Conservation (phyloP, 164 flowering plant genomes). For the Echeveria elegans region DNA sequence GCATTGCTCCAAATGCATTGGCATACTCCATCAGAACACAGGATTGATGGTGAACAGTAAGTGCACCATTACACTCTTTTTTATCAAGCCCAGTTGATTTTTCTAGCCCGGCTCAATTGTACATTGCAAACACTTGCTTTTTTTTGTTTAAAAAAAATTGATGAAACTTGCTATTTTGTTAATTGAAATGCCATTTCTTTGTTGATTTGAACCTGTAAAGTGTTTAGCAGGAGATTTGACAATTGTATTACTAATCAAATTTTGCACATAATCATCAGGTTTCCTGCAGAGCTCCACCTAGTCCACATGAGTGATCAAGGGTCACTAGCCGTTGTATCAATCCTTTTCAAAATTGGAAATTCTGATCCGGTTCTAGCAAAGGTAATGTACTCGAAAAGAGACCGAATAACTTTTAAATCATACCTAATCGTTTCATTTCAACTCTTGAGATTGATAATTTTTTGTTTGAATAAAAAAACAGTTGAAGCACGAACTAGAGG, state of each 20-base stretch:
- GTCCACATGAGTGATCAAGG: conserved; percentile 37
- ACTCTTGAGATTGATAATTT: background rate
- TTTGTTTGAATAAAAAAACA: conserved; percentile 8
- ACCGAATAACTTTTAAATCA: background rate
- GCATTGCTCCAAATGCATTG: conserved; percentile 45
- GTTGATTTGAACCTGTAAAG: background rate
- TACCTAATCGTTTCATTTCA: background rate
- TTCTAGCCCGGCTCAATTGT: no score
- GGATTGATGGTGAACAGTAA: conserved; percentile 39
- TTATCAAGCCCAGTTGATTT: background rate
- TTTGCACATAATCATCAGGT: conserved; percentile 15
- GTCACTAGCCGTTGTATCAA: conserved; percentile 31
- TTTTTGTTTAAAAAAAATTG: no score
- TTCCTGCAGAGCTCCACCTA: conserved; percentile 51
- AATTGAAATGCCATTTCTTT: no score
- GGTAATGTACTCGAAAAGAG: conserved; percentile 20
- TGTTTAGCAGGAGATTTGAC: background rate
- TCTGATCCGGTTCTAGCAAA: conserved; percentile 31
- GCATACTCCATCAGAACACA: conserved; percentile 73
- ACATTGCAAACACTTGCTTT: no score
- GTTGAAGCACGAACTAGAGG: conserved; percentile 17
- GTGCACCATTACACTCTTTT: background rate
- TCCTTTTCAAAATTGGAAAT: conserved; percentile 32
- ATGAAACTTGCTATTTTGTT: no score
- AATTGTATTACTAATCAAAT: background rate